A percentile compares a stretch with the other conserved stretches of the same genome.
These are phyloP conservation scores for Hericium rajendrae DNA, from an alignment of 768 basidiomycete species.

Conservation along the genomic window DNA sequence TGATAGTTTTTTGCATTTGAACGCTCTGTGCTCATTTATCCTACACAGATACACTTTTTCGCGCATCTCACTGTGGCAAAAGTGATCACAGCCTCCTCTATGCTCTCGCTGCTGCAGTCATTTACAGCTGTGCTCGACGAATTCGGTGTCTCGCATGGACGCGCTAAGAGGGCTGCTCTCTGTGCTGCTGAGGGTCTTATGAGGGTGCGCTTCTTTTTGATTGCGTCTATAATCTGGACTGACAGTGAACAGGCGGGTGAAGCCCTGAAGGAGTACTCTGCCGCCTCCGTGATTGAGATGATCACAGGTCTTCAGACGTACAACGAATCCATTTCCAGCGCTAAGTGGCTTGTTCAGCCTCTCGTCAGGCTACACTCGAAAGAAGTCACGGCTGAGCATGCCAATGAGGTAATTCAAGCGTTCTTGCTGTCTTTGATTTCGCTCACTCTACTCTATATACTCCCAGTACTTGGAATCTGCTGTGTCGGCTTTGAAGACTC, in stretches of 20 bases:
- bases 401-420: conserved; percentile 46
- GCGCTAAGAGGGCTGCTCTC: conserved; percentile 70
- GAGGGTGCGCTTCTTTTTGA: conserved; percentile 35
- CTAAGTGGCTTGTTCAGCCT: conserved; percentile 62
- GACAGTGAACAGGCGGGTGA: conserved; percentile 47
- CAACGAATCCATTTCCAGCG: conserved; percentile 46
- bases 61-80: conserved; percentile 74
- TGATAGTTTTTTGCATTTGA: conserved; percentile 4
- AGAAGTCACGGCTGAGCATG: conserved; percentile 33
- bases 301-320: conserved; percentile 65
- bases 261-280: conserved; percentile 48
- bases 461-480: conserved; percentile 68
- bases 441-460: not conserved
- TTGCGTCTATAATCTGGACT: not conserved
- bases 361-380: conserved; percentile 41
- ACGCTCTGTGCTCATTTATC: not conserved
- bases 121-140: conserved; percentile 84
- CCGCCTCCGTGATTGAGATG: conserved; percentile 54
- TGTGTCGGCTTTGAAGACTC: conserved; percentile 46
- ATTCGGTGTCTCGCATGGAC: conserved; percentile 78
- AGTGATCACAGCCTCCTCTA: conserved; percentile 66
- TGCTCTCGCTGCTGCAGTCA: conserved; percentile 73
- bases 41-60: conserved; percentile 79
- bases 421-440: not conserved
- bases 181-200: conserved; percentile 78